Conservation (phyloP, 139 green algal species). For the Chlorella vulgaris region DNA sequence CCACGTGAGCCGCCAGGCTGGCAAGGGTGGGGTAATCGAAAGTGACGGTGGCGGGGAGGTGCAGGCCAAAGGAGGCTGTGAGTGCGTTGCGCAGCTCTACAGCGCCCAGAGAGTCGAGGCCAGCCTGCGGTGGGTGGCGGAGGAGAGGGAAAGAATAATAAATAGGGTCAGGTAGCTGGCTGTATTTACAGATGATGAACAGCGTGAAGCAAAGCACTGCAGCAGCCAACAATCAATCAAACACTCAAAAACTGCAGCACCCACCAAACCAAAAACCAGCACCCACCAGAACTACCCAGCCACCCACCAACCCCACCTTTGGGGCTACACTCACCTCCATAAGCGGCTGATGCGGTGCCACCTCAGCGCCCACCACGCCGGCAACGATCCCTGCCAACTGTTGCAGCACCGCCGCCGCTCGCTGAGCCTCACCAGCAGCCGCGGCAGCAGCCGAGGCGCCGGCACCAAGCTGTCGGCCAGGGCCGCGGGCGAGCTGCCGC, state of each 20-base stretch:
- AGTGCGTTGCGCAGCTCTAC: constrained; percentile 56
- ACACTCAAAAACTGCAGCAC: too few relatives aligned
- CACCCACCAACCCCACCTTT: too few relatives aligned
- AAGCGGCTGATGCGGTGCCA: constrained; percentile 60
- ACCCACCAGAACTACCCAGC: too few relatives aligned
- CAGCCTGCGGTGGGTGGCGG: constrained; percentile 35
- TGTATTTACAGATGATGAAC: neutral
- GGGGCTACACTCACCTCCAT: constrained; percentile 61
- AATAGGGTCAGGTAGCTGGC: neutral
- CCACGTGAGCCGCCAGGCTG: neutral
- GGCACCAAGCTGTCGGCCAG: too few relatives aligned
- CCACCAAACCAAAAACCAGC: too few relatives aligned
- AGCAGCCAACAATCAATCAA: too few relatives aligned
- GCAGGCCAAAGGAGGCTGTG: constrained; percentile 25
- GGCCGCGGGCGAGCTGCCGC: too few relatives aligned
- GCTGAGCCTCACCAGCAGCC: neutral
- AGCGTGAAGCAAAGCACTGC: too few relatives aligned
- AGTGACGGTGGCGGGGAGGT: constrained; percentile 57
- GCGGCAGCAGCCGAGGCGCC: too few relatives aligned
- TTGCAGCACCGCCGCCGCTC: neutral
- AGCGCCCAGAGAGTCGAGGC: constrained; percentile 71
- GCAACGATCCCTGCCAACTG: neutral
- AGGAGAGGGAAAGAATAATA: neutral
- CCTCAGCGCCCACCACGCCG: constrained; percentile 9
- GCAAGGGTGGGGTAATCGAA: constrained; percentile 71